Evolutionary conservation across 768 basidiomycete species (phyloP).

Genomic region (Podaxis sp.): DNA sequence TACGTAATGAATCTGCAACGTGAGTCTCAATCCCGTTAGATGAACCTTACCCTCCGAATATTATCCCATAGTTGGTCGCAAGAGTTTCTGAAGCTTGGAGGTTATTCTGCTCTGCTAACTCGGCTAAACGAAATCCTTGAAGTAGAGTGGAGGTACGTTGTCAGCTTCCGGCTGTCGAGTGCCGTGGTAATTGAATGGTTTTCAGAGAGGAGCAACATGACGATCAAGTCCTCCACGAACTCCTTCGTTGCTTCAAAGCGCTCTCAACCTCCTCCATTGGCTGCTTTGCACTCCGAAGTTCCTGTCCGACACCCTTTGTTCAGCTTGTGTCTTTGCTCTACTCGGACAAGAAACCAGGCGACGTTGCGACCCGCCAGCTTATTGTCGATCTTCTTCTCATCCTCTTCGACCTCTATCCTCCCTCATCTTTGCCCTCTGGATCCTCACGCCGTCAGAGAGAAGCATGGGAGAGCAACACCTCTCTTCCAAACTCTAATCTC

Average conservation of each 20-base stretch:
- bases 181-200: background rate
- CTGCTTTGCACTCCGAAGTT: constrained; percentile 84
- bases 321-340: constrained; percentile 83
- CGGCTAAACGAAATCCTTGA: constrained; percentile 88
- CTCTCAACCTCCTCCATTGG: constrained; percentile 87
- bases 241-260: constrained; percentile 91
- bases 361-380: constrained; percentile 83
- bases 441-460: constrained; percentile 37
- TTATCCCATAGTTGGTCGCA: constrained; percentile 71
- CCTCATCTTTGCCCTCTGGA: constrained; percentile 56
- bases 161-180: background rate
- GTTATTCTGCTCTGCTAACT: constrained; percentile 80
- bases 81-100: constrained; percentile 77
- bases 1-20: constrained; percentile 91
- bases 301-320: constrained; percentile 82
- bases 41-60: background rate
- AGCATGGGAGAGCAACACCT: constrained; percentile 51
- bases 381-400: constrained; percentile 85
- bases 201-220: constrained; percentile 95
- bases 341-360: constrained; percentile 98
- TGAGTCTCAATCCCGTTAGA: constrained; percentile 25
- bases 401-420: constrained; percentile 86
- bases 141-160: constrained; percentile 91
- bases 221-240: constrained; percentile 88
- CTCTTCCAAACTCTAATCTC: constrained; percentile 37